These are phyloP conservation scores for Talaromyces sp. DNA, from an alignment of 2,329 filamentous ascomycete genomes.

Conservation along the genomic window DNA sequence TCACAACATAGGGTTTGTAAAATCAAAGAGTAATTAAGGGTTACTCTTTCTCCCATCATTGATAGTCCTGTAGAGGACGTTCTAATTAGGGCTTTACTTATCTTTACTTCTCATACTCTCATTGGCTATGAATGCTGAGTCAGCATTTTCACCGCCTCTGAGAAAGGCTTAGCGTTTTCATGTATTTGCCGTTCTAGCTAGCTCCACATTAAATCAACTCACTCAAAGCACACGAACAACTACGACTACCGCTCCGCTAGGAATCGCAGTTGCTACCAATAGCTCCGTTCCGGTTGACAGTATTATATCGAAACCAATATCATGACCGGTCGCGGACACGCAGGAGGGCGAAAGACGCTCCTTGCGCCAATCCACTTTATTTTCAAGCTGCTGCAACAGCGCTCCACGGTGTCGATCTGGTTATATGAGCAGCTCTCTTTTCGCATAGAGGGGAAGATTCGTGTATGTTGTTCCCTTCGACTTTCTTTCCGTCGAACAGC, in stretches of 20 bases:
- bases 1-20: too few relatives aligned
- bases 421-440: conserved; percentile 93
- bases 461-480: conserved; percentile 53
- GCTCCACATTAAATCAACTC: conserved; percentile 10
- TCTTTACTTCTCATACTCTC: too few relatives aligned
- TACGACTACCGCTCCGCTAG: neutral
- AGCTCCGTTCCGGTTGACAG: too few relatives aligned
- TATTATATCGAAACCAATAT: neutral
- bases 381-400: conserved; percentile 83
- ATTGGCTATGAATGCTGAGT: too few relatives aligned
- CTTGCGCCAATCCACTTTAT: conserved; percentile 81
- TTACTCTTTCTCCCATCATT: too few relatives aligned
- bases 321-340: conserved; percentile 52
- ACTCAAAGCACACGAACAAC: conserved; percentile 9
- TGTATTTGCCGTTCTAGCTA: neutral
- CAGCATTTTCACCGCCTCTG: neutral
- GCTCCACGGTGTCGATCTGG: conserved; percentile 88
- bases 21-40: too few relatives aligned
- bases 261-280: neutral
- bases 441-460: conserved; percentile 92
- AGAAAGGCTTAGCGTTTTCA: too few relatives aligned
- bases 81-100: too few relatives aligned
- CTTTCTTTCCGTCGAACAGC: neutral
- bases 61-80: too few relatives aligned
- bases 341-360: conserved; percentile 61